Percentiles rank a stretch among this genome's conserved stretches.
Evolutionary conservation across 352 stramenopile species (phyloP).

Genomic region (Phytophthora melonis): DNA sequence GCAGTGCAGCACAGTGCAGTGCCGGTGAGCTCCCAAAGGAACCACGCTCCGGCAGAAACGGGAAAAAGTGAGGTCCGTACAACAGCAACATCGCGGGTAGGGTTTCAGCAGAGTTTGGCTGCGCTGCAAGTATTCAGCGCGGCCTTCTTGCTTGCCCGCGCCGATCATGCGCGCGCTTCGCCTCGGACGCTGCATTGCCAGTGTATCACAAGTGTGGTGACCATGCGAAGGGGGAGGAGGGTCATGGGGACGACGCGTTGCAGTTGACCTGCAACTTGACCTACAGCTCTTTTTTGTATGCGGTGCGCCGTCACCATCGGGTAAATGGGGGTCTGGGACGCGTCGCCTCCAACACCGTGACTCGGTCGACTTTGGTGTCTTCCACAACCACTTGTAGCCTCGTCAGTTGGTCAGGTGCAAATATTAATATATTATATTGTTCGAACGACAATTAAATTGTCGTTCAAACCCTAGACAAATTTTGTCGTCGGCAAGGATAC

Average conservation of each 20-base stretch:
- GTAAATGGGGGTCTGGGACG: background rate
- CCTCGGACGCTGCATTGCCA: background rate
- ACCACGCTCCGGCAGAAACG: slow-evolving; percentile 10
- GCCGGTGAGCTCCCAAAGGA: slow-evolving; percentile 5
- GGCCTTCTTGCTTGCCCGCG: slow-evolving; percentile 11
- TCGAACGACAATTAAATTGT: no score
- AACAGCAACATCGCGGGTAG: slow-evolving; percentile 34
- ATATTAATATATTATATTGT: no score
- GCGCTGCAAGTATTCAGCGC: slow-evolving; percentile 37
- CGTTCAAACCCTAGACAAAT: no score
- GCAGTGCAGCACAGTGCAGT: slow-evolving; percentile 1
- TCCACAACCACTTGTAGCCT: background rate
- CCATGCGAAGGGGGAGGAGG: background rate
- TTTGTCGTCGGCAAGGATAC: no score
- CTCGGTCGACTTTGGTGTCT: background rate
- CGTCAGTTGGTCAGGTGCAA: background rate
- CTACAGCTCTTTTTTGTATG: background rate
- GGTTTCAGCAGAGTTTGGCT: slow-evolving; percentile 20
- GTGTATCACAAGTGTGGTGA: background rate
- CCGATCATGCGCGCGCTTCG: background rate
- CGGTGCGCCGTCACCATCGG: background rate
- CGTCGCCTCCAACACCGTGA: background rate
- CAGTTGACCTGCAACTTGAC: slow-evolving; percentile 2
- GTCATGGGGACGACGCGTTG: background rate
- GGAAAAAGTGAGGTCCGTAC: slow-evolving; percentile 29